Conservation (phyloP, 306 rosid genomes). For the Ceratonia siliqua region DNA sequence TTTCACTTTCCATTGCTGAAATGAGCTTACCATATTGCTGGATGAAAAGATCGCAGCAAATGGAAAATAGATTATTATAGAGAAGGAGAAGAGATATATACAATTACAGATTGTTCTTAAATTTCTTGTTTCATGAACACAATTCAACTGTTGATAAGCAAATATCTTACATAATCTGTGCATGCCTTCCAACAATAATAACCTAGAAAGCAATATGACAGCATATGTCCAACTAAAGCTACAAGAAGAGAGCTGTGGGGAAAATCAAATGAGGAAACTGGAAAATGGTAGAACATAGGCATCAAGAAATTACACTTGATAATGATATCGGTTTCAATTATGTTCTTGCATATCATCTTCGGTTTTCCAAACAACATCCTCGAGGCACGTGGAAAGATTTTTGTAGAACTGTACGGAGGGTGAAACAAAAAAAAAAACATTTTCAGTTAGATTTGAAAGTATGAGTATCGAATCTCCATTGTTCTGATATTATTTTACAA, state of each 20-base stretch:
- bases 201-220: conserved; percentile 40
- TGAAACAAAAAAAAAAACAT: neutral
- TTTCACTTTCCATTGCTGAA: no score
- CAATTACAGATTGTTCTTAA: conserved; percentile 17
- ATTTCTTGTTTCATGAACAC: conserved; percentile 32
- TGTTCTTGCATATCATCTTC: conserved; percentile 75
- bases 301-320: conserved; percentile 32
- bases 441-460: conserved; percentile 8
- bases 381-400: conserved; percentile 73
- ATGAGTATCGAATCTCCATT: neutral
- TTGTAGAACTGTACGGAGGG: conserved; percentile 75
- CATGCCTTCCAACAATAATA: conserved; percentile 49
- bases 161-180: conserved; percentile 23
- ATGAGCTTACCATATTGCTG: conserved; percentile 11
- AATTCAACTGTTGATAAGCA: conserved; percentile 6
- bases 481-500: neutral
- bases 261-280: conserved; percentile 31
- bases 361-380: conserved; percentile 93
- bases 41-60: neutral
- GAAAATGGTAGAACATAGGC: conserved; percentile 11
- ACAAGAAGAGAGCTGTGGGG: neutral
- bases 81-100: neutral
- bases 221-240: conserved; percentile 32
- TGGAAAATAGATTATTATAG: neutral
- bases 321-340: conserved; percentile 40